These are phyloP conservation scores for Fusarium paranaense DNA, from an alignment of 2,329 filamentous ascomycete genomes.

Conservation along the genomic window DNA sequence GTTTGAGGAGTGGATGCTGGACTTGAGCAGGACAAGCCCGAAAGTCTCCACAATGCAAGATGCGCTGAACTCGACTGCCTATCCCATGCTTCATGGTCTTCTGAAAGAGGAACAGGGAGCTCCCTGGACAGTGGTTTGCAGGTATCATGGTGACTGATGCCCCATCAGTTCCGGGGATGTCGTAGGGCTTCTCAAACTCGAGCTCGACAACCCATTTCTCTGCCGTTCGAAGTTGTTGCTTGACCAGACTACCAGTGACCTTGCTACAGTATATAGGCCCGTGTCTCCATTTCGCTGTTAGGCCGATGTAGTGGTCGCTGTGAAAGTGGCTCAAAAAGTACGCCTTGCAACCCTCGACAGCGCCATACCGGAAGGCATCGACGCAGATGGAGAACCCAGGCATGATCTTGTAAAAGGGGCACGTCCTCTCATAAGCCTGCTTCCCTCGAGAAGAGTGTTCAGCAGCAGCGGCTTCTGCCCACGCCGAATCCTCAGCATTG, in stretches of 20 bases:
- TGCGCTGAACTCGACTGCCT: conserved; percentile 74
- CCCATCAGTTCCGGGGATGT: conserved; percentile 84
- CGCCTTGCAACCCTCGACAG: conserved; percentile 89
- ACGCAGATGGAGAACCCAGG: conserved; percentile 93
- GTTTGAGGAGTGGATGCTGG: conserved; percentile 82
- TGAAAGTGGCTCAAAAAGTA: conserved; percentile 99
- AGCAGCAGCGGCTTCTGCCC: conserved; percentile 85
- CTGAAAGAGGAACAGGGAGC: conserved; percentile 92
- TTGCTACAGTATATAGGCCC: conserved; percentile 97
- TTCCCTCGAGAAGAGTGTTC: conserved; percentile 85
- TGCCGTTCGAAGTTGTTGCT: conserved; percentile 86
- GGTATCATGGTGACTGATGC: conserved; percentile 94
- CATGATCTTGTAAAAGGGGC: conserved; percentile 98
- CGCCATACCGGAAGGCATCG: conserved; percentile 95
- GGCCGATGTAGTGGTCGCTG: conserved; percentile 94
- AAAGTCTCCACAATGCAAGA: conserved; percentile 97
- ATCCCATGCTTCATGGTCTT: conserved; percentile 74
- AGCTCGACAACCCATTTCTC: conserved; percentile 86
- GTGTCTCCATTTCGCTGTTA: conserved; percentile 89
- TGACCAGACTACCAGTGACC: conserved; percentile 90
- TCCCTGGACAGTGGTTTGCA: conserved; percentile 96
- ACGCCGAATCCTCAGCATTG: conserved; percentile 90
- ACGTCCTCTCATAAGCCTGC: conserved; percentile 88
- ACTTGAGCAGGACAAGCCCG: conserved; percentile 89
- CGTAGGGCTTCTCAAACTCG: conserved; percentile 83